A percentile compares a stretch with the other conserved stretches of the same genome.
Conservation (phyloP, 2,329 filamentous ascomycete species). For the Aureobasidium sp. region DNA sequence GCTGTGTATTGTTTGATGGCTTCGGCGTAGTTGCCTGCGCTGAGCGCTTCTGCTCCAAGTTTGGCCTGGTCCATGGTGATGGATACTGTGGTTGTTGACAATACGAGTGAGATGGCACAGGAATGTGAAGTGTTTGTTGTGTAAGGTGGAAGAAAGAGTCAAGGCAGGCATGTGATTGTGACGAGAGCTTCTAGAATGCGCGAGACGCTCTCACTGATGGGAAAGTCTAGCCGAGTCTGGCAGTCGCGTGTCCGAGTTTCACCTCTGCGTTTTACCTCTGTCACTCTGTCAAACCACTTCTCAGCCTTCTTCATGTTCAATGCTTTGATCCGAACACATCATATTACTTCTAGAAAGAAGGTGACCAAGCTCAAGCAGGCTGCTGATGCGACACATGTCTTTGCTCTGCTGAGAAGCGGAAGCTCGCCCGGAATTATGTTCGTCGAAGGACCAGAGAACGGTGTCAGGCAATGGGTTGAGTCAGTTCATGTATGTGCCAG, state of each 20-base stretch:
- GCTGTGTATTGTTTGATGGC: constrained; percentile 63
- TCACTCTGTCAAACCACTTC: not conserved
- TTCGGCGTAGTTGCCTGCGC: constrained; percentile 55
- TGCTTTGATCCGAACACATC: constrained; percentile 68
- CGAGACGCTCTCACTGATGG: not conserved
- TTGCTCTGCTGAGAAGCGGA: constrained; percentile 60
- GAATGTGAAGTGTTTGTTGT: not conserved
- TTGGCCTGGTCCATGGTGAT: constrained; percentile 19
- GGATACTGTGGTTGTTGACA: not conserved
- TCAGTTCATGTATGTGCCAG: constrained; percentile 47
- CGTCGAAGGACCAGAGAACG: constrained; percentile 54
- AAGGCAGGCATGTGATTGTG: constrained; percentile 9
- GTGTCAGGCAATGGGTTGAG: constrained; percentile 57
- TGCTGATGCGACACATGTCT: constrained; percentile 53
- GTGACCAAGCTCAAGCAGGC: constrained; percentile 57
- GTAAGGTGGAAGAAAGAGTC: not conserved
- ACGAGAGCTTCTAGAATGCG: constrained; percentile 9
- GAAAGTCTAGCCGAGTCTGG: not conserved
- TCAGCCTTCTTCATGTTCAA: constrained; percentile 33
- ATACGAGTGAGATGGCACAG: not conserved
- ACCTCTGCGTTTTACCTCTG: not conserved
- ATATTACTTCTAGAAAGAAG: constrained; percentile 76
- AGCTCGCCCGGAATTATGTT: constrained; percentile 73
- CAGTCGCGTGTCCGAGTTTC: not conserved
- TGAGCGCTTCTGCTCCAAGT: constrained; percentile 42